Evolutionary conservation across 1,284 basidiomycete genomes (phyloP), one percentile per base, ranked within the genome.

Genomic region (Exobasidium rhododendri): DNA sequence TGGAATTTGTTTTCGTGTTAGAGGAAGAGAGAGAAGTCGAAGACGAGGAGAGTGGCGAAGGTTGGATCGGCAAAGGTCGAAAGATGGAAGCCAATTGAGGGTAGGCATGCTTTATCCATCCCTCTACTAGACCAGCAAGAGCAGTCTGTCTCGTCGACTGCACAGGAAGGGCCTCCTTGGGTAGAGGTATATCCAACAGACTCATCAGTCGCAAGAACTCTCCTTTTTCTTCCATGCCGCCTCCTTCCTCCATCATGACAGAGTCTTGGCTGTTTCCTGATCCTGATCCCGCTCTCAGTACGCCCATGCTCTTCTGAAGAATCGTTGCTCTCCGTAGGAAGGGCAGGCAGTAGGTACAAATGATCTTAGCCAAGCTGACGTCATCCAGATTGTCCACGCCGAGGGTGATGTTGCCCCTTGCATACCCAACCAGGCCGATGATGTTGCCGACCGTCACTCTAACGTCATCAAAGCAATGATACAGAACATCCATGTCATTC

Each of bases 311-410:
- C 13, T 89, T 87, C 67, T 88, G 91, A 7, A 97, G 84, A 44
- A 97, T 90, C 4, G 91, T 88, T 0, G 90, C 90, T 3, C 90
- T 86, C 40, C 94, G 88, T n/a, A 97, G 85, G 84, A 97, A 97
- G 1, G 93, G 93, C 5, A 98, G 83, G 0, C 92, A 94, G 81
- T 94, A 92, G 0, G 87, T 85, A 78, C 94, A 94, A 51, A 97
- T 82, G 55, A 94, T 82, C 80, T 90, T 92, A 75, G 93, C 90
- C 58, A 97, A 74, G 60, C 63, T 73, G 28, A 62, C 64, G 45
- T 79, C 77, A 47, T 74, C 74, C 57, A 77, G 55, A 32, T 73
- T 68, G 63, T 79, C 77, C 51, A 79, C 70, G 31, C 77, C 77
- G n/a, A 79, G 64, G 35, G 76, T 75, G 49, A 79, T 75, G 64